Percentiles rank a stretch among this genome's conserved stretches.
These are phyloP conservation scores for Coemansia sp. DNA, from an alignment of 192 early-diverging fungal genomes.

Conservation along the genomic window DNA sequence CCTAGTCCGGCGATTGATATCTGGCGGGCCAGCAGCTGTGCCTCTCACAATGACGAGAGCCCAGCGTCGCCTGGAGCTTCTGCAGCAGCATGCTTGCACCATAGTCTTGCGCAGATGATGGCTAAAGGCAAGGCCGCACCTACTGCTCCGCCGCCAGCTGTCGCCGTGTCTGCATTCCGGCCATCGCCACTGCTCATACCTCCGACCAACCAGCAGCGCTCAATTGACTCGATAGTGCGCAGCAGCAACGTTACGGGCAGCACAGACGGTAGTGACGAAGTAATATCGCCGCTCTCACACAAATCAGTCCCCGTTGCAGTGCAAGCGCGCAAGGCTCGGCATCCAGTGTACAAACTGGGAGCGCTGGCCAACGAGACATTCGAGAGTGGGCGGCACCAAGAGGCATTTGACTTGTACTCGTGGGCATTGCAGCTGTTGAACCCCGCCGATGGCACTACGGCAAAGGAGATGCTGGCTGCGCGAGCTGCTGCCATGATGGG, in stretches of 20 bases:
- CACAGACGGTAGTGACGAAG: background rate
- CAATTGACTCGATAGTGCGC: background rate
- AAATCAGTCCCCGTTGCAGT: slow-evolving; percentile 44
- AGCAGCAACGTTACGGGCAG: background rate
- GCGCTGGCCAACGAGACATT: slow-evolving; percentile 61
- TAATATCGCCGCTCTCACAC: slow-evolving; percentile 40
- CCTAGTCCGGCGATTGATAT: background rate
- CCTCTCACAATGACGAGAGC: background rate
- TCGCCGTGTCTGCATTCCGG: background rate
- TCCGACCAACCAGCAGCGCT: background rate
- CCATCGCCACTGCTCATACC: background rate
- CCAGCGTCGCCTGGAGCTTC: background rate
- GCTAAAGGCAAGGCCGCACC: background rate
- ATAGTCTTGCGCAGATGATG: slow-evolving; percentile 2
- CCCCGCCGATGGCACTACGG: slow-evolving; percentile 27
- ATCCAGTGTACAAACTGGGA: slow-evolving; percentile 52
- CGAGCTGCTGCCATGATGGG: background rate
- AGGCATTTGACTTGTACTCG: slow-evolving; percentile 58
- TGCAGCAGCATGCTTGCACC: background rate
- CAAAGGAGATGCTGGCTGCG: slow-evolving; percentile 30
- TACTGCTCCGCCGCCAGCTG: background rate
- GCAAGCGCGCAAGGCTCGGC: slow-evolving; percentile 49
- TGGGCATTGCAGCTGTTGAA: slow-evolving; percentile 50
- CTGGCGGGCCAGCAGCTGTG: background rate
- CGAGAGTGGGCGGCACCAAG: slow-evolving; percentile 57